Conservation (phyloP, 257 asterid genomes). For the Fraxinus excelsior region DNA sequence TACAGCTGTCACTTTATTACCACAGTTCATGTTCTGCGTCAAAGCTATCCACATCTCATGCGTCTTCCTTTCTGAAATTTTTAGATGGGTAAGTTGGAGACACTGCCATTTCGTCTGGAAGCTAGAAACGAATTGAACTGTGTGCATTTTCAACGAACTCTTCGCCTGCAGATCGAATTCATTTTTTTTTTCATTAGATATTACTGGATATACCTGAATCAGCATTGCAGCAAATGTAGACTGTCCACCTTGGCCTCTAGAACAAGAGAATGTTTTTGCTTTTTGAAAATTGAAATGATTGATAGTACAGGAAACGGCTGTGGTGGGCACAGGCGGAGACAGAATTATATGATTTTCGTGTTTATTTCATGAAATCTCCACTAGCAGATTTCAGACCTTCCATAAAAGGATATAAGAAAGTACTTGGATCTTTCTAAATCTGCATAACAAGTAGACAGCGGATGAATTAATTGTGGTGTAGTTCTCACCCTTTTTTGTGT, state of each 20-base stretch:
- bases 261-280: neutral
- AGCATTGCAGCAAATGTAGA: neutral
- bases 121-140: neutral
- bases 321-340: neutral
- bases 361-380: neutral
- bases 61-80: constrained; percentile 13
- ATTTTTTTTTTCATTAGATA: neutral
- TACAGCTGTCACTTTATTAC: constrained; percentile 17
- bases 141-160: neutral
- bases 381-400: neutral
- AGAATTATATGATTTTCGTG: constrained; percentile 20
- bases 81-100: neutral
- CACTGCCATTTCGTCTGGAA: neutral
- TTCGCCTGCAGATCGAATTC: neutral
- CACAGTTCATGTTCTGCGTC: constrained; percentile 28
- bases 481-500: no score
- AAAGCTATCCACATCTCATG: constrained; percentile 33
- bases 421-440: neutral
- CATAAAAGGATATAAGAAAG: neutral
- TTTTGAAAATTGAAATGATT: neutral
- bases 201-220: neutral
- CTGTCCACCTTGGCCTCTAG: neutral
- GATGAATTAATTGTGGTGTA: no score
- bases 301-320: neutral
- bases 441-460: no score